Evolutionary conservation across 2,329 filamentous ascomycete species (phyloP).

Genomic region (Colletotrichum abscissum): DNA sequence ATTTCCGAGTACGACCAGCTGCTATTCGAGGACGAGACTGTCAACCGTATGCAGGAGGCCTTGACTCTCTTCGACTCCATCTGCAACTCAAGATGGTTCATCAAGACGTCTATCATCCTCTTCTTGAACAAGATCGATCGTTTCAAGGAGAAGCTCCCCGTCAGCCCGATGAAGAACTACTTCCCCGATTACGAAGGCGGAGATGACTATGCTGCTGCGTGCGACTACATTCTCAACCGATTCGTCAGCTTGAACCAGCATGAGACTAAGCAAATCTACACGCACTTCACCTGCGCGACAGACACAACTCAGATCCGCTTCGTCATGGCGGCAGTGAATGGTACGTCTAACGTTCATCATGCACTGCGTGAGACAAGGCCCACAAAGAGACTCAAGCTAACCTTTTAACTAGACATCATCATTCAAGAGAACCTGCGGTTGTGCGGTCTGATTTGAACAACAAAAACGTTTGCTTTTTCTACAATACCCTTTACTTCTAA

Average conservation of each 20-base stretch:
- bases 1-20: conserved; percentile 98
- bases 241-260: conserved; percentile 99
- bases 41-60: conserved; percentile 94
- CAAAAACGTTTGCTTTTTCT: conserved; percentile 46
- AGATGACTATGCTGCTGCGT: conserved; percentile 93
- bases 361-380: not conserved
- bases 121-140: conserved; percentile 93
- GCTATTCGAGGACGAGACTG: conserved; percentile 94
- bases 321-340: conserved; percentile 99
- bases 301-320: conserved; percentile 99
- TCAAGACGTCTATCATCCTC: conserved; percentile 88
- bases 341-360: conserved; percentile 61
- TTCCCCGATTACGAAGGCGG: conserved; percentile 95
- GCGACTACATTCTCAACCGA: conserved; percentile 98
- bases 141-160: conserved; percentile 86
- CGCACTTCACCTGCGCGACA: conserved; percentile 98
- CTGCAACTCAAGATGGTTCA: conserved; percentile 91
- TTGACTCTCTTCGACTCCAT: conserved; percentile 89
- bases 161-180: conserved; percentile 88
- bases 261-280: conserved; percentile 99
- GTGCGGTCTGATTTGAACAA: conserved; percentile 90
- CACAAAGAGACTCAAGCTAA: conserved; percentile 16
- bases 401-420: conserved; percentile 82
- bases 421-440: conserved; percentile 99
- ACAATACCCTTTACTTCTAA: conserved; percentile 56